These are phyloP conservation scores for Silene uniflora DNA, from an alignment of 148 eudicot species.

Conservation along the genomic window DNA sequence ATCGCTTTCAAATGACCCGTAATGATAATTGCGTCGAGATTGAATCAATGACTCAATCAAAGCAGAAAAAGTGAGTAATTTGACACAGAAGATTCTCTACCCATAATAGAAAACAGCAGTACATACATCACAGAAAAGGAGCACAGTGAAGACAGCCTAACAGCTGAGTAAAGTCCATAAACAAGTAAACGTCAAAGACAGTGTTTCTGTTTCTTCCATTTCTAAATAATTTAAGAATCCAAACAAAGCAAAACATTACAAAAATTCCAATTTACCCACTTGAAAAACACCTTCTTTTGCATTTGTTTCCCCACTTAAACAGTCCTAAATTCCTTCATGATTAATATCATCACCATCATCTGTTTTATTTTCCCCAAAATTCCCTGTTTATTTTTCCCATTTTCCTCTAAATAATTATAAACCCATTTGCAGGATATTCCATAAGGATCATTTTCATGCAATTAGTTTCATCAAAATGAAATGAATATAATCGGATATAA, in stretches of 20 bases:
- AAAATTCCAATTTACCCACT: conserved; percentile 23
- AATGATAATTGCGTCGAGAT: no score
- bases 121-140: conserved; percentile 7
- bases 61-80: not conserved
- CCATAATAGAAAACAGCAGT: conserved; percentile 15
- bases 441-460: not conserved
- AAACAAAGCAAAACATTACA: conserved; percentile 10
- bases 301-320: conserved; percentile 2
- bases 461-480: not conserved
- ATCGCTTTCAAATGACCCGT: no score
- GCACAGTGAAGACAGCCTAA: conserved; percentile 10
- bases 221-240: not conserved
- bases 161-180: conserved; percentile 8
- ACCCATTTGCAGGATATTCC: not conserved
- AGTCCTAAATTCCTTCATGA: conserved; percentile 1
- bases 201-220: not conserved
- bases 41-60: not conserved
- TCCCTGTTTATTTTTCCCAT: not conserved
- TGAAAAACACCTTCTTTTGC: conserved; percentile 5
- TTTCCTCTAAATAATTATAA: not conserved
- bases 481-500: no score
- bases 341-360: not conserved
- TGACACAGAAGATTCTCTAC: conserved; percentile 4
- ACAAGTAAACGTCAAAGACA: conserved; percentile 10
- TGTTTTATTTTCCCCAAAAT: not conserved